A percentile compares a stretch with the other conserved stretches of the same genome.
Conservation (phyloP, 164 flowering plant species). For the Pachysandra terminalis region DNA sequence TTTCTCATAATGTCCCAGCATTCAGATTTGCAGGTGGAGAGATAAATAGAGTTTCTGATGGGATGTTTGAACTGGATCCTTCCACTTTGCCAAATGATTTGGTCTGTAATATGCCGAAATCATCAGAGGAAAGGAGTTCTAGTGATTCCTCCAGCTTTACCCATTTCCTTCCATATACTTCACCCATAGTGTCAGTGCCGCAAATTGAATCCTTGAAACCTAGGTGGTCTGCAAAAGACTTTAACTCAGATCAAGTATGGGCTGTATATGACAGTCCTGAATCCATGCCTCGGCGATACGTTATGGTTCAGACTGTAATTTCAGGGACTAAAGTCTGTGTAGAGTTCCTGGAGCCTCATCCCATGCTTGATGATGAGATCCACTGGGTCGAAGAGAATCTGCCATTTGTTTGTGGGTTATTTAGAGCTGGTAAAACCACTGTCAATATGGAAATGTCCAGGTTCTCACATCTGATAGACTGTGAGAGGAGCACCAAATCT, state of each 20-base stretch:
- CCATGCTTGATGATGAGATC: constrained; percentile 23
- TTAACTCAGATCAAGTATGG: constrained; percentile 43
- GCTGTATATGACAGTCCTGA: constrained; percentile 40
- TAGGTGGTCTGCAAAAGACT: constrained; percentile 25
- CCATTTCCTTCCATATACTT: neutral
- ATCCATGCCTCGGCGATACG: constrained; percentile 43
- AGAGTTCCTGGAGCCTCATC: constrained; percentile 37
- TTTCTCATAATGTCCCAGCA: constrained; percentile 43
- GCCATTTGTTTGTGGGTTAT: constrained; percentile 39
- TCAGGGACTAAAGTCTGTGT: constrained; percentile 30
- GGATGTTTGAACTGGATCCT: constrained; percentile 39
- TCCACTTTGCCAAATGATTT: constrained; percentile 25
- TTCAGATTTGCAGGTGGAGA: constrained; percentile 30
- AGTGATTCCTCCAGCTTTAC: no score
- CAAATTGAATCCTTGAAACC: constrained; percentile 4
- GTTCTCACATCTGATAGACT: constrained; percentile 38
- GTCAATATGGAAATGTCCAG: constrained; percentile 21
- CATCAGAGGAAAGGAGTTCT: constrained; percentile 2
- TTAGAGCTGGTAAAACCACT: constrained; percentile 17
- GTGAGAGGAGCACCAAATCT: constrained; percentile 17
- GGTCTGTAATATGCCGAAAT: neutral
- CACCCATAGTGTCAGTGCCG: neutral
- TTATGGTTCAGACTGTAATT: constrained; percentile 24
- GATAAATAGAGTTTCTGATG: constrained; percentile 21
- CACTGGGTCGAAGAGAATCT: constrained; percentile 27